Base-by-base conservation (phyloP, 768 basidiomycete species). In the Leccinum subtestaceum region DNA sequence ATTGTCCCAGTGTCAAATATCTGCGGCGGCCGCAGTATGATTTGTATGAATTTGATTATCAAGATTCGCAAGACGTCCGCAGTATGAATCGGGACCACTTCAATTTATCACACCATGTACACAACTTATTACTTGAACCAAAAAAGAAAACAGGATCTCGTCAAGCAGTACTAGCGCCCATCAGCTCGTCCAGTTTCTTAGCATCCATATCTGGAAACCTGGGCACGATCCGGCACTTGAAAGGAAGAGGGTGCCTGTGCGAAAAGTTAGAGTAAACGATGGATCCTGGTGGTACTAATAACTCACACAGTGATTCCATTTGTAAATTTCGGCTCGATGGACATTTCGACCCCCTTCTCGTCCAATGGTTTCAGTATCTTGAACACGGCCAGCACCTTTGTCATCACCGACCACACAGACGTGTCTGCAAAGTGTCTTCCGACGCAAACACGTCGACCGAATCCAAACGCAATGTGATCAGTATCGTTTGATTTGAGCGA, bases 381-480 rank as follows among this genome's bases (percentile, higher is more conserved):
- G 60, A 57, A 67, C 29, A 58, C 48, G 0, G 67, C 57, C 43
- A 66, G 43, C 10, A 61, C 36, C 17, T 49, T 58, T 19, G 38
- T 53, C 5, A 67, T 61, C 1, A 52, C 46, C 0, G 38, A 21
- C 67, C 64, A 69, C 31, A 66, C 13, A 0, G 62, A 61, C 3
- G 40, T 36, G 23, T 69, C 62, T 13, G 67, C 67, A 46, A 68
- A 54, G 50, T 68, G 29, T 38, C 60, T 57, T 5, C 70, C 68
- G 13, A 57, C 54, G 25, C 70, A 67, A 9, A 65, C 58, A 17
- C 67, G 62, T 6, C 71, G 60, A 36, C 70, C 70, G 34, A 65
- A 72, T 19, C 70, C 70, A 34, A 63, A 72, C 1, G 25, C 52
- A 9, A 69, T 17, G 13, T 57, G 51, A 7, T 60, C 57, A 9